phyloP scores from a whole-genome alignment of 495 filamentous ascomycete genomes.

The Emericellopsis terricola region DNA sequence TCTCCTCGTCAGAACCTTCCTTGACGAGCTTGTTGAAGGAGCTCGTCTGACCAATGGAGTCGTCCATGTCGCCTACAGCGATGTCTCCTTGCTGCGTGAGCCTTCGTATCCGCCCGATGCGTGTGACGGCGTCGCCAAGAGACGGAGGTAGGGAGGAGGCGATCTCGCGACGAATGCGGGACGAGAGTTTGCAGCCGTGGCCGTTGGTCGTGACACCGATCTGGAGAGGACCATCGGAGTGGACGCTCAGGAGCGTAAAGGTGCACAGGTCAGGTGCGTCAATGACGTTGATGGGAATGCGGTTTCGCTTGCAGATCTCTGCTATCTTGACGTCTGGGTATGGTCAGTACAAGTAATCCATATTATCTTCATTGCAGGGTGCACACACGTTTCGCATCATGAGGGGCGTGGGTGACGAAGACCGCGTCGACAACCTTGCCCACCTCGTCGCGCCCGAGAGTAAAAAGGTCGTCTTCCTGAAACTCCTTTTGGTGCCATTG shows the following conservation, averaged over 20 bases:
- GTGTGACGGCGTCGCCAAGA: conserved; percentile 68
- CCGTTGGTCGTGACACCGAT: conserved; percentile 94
- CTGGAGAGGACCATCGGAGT: conserved; percentile 81
- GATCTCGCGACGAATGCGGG: conserved; percentile 78
- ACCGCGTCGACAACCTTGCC: conserved; percentile 72
- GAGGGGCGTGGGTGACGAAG: conserved; percentile 58
- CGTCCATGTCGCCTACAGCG: conserved; percentile 56
- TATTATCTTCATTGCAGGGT: not conserved
- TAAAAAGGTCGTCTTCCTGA: conserved; percentile 53
- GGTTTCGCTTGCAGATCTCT: conserved; percentile 50
- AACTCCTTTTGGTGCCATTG: conserved; percentile 57
- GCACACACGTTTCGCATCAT: conserved; percentile 27
- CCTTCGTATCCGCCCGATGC: conserved; percentile 58
- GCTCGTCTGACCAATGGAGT: conserved; percentile 64
- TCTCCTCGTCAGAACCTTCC: conserved; percentile 53
- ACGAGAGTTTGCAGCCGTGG: conserved; percentile 83
- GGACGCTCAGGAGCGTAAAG: conserved; percentile 75
- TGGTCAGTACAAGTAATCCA: not conserved
- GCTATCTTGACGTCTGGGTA: conserved; percentile 47
- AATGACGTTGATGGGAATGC: conserved; percentile 85
- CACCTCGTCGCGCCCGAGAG: conserved; percentile 62
- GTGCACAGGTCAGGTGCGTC: conserved; percentile 80
- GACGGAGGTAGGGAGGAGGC: conserved; percentile 56
- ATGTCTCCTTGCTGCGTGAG: conserved; percentile 45
- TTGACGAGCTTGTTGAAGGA: conserved; percentile 69